A percentile compares a stretch with the other conserved stretches of the same genome.
These are phyloP conservation scores for Ceratonia siliqua DNA, from an alignment of 306 rosid species.

Conservation along the genomic window DNA sequence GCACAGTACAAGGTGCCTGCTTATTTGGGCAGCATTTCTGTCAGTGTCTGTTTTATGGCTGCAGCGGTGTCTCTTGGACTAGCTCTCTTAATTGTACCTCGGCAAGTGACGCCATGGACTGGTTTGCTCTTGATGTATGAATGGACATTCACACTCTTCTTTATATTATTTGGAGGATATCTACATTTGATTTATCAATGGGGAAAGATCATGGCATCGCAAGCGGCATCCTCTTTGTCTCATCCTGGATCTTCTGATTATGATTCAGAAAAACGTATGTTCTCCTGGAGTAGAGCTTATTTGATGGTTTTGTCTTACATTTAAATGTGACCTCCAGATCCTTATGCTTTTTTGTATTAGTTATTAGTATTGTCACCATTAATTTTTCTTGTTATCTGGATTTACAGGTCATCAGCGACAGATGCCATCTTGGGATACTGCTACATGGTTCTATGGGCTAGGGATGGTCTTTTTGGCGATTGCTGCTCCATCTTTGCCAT, in stretches of 20 bases:
- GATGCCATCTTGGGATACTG: slow-evolving; percentile 54
- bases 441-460: slow-evolving; percentile 69
- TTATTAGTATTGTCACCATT: background rate
- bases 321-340: slow-evolving; percentile 4
- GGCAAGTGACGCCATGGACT: slow-evolving; percentile 97
- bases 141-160: slow-evolving; percentile 87
- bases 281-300: slow-evolving; percentile 15
- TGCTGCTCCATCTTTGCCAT: slow-evolving; percentile 86
- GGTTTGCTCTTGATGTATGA: slow-evolving; percentile 97
- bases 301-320: slow-evolving; percentile 15
- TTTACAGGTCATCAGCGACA: slow-evolving; percentile 85
- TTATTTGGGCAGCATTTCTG: slow-evolving; percentile 81
- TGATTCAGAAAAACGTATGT: slow-evolving; percentile 82
- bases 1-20: slow-evolving; percentile 72
- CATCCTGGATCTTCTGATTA: slow-evolving; percentile 60
- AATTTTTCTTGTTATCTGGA: slow-evolving; percentile 5
- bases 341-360: background rate
- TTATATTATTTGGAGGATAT: slow-evolving; percentile 76
- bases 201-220: slow-evolving; percentile 69
- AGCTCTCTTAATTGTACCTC: slow-evolving; percentile 72
- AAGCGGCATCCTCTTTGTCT: slow-evolving; percentile 49
- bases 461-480: slow-evolving; percentile 90
- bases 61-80: slow-evolving; percentile 67
- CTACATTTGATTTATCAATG: slow-evolving; percentile 68
- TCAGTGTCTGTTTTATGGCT: slow-evolving; percentile 60